Conservation (phyloP, 495 filamentous ascomycete genomes). For the Xylaria palmicola region DNA sequence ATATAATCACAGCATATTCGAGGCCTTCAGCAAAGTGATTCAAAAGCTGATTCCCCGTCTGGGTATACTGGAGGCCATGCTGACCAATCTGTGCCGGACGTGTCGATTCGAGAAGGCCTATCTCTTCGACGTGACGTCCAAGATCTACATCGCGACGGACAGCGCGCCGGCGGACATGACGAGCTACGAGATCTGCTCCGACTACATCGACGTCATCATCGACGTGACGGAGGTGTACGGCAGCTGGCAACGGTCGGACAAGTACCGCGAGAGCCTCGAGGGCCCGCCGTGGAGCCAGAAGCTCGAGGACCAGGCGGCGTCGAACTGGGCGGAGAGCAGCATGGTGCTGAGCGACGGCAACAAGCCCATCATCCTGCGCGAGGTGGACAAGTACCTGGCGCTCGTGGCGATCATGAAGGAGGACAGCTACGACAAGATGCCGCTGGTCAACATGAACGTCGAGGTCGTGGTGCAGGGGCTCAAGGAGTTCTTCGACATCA, state of each 20-base stretch:
- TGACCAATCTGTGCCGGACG: slow-evolving; percentile 83
- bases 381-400: slow-evolving; percentile 85
- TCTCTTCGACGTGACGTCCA: slow-evolving; percentile 92
- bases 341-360: slow-evolving; percentile 78
- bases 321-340: slow-evolving; percentile 72
- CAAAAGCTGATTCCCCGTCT: slow-evolving; percentile 95
- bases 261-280: slow-evolving; percentile 55
- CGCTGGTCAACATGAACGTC: slow-evolving; percentile 57
- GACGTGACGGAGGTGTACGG: slow-evolving; percentile 95
- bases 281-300: slow-evolving; percentile 60
- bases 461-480: slow-evolving; percentile 54
- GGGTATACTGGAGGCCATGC: slow-evolving; percentile 83
- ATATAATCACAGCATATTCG: slow-evolving; percentile 97
- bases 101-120: slow-evolving; percentile 97
- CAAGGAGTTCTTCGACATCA: slow-evolving; percentile 57
- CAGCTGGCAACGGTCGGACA: slow-evolving; percentile 57
- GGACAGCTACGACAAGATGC: slow-evolving; percentile 58
- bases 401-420: slow-evolving; percentile 76
- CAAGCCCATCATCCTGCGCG: slow-evolving; percentile 77
- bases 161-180: slow-evolving; percentile 87
- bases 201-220: slow-evolving; percentile 96
- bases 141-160: slow-evolving; percentile 97
- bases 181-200: slow-evolving; percentile 95
- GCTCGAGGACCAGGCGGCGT: slow-evolving; percentile 61
- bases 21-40: slow-evolving; percentile 96